Base-by-base conservation (phyloP, 192 early-diverging fungal species). In the Coemansia sp. region DNA sequence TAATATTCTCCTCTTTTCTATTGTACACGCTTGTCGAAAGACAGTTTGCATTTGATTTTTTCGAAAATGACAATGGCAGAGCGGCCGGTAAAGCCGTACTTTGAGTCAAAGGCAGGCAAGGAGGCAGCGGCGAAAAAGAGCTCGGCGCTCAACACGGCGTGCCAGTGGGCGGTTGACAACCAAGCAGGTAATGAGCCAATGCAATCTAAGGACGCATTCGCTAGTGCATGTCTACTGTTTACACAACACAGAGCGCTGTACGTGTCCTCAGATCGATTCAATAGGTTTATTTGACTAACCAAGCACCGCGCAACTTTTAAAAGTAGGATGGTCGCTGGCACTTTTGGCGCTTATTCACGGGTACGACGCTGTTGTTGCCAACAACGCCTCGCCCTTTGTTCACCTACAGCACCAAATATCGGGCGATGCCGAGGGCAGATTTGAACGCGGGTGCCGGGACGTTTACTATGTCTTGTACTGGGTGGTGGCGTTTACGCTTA, bases 401-500 rank as follows among this genome's bases (percentile, higher is more conserved):
- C 63, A 73, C 41, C 63, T 79, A 37, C 61, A 79, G 29, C 64
- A 79, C 61, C 56, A 50, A 50, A 73, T 73, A n/a, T 55, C 70
- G 8, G 61, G 57, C 27, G 76, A 73, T 50, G 35, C 58, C 27
- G 67, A 79, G 68, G 76, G 67, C 32, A 55, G 78, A 32, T 81
- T 72, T 58, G 53, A 64, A 21, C 78, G 78, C 60, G 78, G 78
- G 15, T 4, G 17, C 10, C 21, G 41, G 35, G 81, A 83, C 52
- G 15, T 65, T 21, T 83, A 76, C 39, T 86, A 84, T 64, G 77
- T 89, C 19, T 25, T 49, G 38, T 84, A 86, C 73, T 90, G 88
- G 87, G 74, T 87, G 41, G 62, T 89, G 10, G 77, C 75, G 15
- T 92, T 89, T 56, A 92, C 90, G 22, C 83, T 86, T n/a, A 62